Base-by-base conservation (phyloP, 2,329 filamentous ascomycete species). In the Colletotrichum brevisporum region DNA sequence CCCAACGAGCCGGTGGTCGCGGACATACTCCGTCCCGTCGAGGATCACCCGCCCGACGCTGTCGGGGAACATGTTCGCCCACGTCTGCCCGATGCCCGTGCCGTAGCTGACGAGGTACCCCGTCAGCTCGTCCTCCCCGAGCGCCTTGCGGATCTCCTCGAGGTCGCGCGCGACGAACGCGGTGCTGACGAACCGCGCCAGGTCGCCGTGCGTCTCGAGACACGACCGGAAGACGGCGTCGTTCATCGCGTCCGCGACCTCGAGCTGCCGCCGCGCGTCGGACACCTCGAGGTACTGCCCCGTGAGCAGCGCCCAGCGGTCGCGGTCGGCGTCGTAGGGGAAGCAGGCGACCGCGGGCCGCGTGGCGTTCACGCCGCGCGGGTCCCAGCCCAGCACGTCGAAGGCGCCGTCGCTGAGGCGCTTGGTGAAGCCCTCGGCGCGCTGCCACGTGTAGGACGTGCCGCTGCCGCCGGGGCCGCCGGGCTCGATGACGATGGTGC, bases 361-460 rank as follows among this genome's bases (percentile, higher is more conserved):
- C 1, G 84, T 83, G 1, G 77, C 74, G 71, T 87, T 87, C 61
- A 87, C 83, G 2, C 85, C 85, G 4, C 86, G 81, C n/a, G 85
- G 85, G 59, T 88, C 86, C 81, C 84, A 88, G n/a, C 84, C 84
- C 15, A 88, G 74, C 6, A 87, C 81, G 67, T 87, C 84, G 24
- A 81, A 84, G 24, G 76, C 73, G 24, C 81, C 78, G 39, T 79
- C 79, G 64, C 83, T 84, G 13, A 86, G 74, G 3, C 82, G 80
- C 63, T 79, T 73, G 4, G 82, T 80, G 43, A 83, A 67, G 0
- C 69, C 61, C 63, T 85, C 79, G 4, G 77, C 80, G 0, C 70
- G 71, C 6, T 78, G 72, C 82, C 82, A 85, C 3, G 76, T 78
- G 47, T 82, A 82, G 0, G 63, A 75, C 0, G 82, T 85, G 4